Evolutionary conservation across 2,329 filamentous ascomycete species (phyloP), one percentile per base, ranked within the genome.

Genomic region (Zymoseptoria crescenta): DNA sequence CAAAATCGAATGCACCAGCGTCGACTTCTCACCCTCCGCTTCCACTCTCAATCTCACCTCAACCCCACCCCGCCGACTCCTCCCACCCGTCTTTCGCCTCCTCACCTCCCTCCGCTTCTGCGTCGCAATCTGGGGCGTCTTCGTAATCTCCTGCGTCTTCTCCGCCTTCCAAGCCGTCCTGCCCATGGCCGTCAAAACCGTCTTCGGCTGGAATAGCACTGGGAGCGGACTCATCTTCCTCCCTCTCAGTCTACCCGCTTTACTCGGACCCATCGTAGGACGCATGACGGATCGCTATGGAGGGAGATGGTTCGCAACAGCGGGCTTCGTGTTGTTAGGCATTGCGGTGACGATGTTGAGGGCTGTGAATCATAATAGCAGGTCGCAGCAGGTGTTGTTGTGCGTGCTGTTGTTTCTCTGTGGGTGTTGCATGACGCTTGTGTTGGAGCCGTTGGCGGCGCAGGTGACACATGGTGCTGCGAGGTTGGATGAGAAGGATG

Each of bases 201-300:
- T 56, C n/a, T 67, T 68, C 51, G 55, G 55, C 50, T 68, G 65
- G 65, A 54, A 58, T 24, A 51, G 62, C 8, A 61, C 55, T 13
- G 61, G 62, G 8, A 60, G 57, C 9, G 67, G 65, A 16, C 62
- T 68, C n/a, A 64, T 67, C 41, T 68, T 68, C 63, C 45, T 68
- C 21, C 64, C 65, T 1, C 49, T 68, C 8, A 60, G 62, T 8
- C 54, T 62, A 8, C 67, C 65, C 13, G 59, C 64, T 2, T 45
- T 68, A 8, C 55, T 68, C 21, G 67, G 67, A 8, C 66, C 65
- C 2, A 28, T 64, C n/a, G 57, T 68, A 50, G 67, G 65, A 21
- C 54, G 52, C 19, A 21, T 62, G 24, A 53, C 60, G 30, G 67
- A 68, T 50, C 62, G 64, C 3, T 57, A 62, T 24, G 58, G 60